Evolutionary conservation across 176 grass and related monocot genomes (phyloP).

Genomic region (Puccinellia tenuiflora): DNA sequence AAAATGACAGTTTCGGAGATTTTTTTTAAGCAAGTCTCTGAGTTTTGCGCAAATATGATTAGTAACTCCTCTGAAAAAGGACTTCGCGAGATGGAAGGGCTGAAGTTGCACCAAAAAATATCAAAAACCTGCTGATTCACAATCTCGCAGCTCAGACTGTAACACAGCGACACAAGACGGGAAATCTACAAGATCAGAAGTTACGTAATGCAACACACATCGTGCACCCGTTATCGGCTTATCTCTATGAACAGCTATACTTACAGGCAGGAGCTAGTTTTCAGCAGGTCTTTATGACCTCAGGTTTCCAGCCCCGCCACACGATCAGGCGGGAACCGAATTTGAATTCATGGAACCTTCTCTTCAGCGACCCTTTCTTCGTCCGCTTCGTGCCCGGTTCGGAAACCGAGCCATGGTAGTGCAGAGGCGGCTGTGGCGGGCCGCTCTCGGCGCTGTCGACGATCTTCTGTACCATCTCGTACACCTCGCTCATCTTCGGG

Average conservation of each 20-base stretch:
- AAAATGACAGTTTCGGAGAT: too few species aligned
- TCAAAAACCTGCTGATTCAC: too few species aligned
- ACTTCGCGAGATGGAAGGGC: too few species aligned
- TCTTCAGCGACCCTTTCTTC: slow-evolving; percentile 55
- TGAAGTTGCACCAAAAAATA: too few species aligned
- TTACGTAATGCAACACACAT: too few species aligned
- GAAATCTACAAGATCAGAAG: too few species aligned
- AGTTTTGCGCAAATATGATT: too few species aligned
- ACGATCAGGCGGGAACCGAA: slow-evolving; percentile 33
- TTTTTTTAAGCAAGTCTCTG: too few species aligned
- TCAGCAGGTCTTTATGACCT: slow-evolving; percentile 61
- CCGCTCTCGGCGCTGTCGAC: slow-evolving; percentile 41
- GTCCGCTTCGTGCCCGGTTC: slow-evolving; percentile 7
- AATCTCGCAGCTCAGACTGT: too few species aligned
- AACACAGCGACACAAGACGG: too few species aligned
- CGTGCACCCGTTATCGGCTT: too few species aligned
- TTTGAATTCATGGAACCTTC: slow-evolving; percentile 42
- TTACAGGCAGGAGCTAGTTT: slow-evolving; percentile 10
- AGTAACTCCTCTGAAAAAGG: too few species aligned
- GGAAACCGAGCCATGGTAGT: slow-evolving; percentile 17
- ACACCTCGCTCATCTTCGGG: slow-evolving; percentile 94
- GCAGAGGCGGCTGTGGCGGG: slow-evolving; percentile 52
- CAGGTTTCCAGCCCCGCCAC: slow-evolving; percentile 62
- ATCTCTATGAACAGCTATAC: slow-evolving; percentile 23
- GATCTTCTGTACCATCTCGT: slow-evolving; percentile 67